These are phyloP conservation scores for Rhododendron molle DNA, from an alignment of 148 eudicot species.

Conservation along the genomic window DNA sequence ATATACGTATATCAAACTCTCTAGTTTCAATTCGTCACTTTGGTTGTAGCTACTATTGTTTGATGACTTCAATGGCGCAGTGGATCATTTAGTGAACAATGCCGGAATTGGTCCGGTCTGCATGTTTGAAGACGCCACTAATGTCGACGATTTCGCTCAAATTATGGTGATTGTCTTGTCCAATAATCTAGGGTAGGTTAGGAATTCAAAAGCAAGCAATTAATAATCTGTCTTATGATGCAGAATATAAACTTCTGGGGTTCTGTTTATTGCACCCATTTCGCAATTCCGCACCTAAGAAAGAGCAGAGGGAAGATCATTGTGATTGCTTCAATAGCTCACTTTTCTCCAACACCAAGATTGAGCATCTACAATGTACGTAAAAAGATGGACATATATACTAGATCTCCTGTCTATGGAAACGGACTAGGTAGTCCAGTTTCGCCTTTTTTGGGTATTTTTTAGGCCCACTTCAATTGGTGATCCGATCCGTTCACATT, in stretches of 20 bases:
- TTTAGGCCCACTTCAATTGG: too few species aligned
- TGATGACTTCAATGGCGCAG: slow-evolving; percentile 21
- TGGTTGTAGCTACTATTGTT: not conserved
- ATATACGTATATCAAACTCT: not conserved
- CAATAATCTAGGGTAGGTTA: not conserved
- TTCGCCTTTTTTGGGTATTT: too few species aligned
- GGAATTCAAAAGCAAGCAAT: too few species aligned
- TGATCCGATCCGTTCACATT: too few species aligned
- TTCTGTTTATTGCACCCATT: slow-evolving; percentile 39
- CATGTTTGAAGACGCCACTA: not conserved
- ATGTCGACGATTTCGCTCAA: not conserved
- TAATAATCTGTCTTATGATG: not conserved
- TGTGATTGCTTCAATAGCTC: slow-evolving; percentile 34
- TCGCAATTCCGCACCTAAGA: not conserved
- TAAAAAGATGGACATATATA: too few species aligned
- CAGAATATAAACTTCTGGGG: slow-evolving; percentile 75
- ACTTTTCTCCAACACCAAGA: slow-evolving; percentile 48
- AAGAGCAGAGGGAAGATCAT: slow-evolving; percentile 24
- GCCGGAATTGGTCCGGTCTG: not conserved
- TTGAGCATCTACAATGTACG: slow-evolving; percentile 42
- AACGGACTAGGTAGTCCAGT: too few species aligned
- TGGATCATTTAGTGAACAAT: slow-evolving; percentile 43
- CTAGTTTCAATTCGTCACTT: not conserved
- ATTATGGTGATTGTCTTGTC: not conserved
- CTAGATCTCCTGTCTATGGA: too few species aligned